Percentiles rank a stretch among this genome's conserved stretches.
These are phyloP conservation scores for Stentor coeruleus DNA, from an alignment of 73 alveolate genomes.

Conservation along the genomic window DNA sequence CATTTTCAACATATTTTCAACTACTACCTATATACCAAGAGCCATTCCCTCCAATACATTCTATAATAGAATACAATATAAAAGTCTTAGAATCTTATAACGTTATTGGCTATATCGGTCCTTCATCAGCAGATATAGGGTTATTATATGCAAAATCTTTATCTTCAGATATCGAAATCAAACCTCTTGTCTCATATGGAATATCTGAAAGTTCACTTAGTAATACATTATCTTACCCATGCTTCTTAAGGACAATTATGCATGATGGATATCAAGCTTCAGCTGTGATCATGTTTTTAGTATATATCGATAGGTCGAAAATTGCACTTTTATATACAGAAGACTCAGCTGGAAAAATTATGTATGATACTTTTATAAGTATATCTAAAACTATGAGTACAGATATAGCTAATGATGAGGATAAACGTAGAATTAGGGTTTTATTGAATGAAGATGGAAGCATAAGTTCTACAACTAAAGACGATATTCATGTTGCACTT, in stretches of 20 bases:
- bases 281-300: conserved; percentile 14
- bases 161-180: background rate
- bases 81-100: background rate
- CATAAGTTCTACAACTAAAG: background rate
- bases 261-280: conserved; percentile 14
- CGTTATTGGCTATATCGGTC: background rate
- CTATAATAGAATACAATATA: too few relatives aligned
- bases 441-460: background rate
- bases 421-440: background rate
- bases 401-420: conserved; percentile 5
- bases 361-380: background rate
- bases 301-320: background rate
- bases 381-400: background rate
- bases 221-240: background rate
- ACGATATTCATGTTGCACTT: background rate
- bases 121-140: background rate
- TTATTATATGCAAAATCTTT: background rate
- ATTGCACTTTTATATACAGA: conserved; percentile 17
- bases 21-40: background rate
- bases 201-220: background rate
- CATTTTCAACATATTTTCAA: too few relatives aligned
- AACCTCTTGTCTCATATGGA: conserved; percentile 22
- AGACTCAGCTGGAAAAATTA: background rate
- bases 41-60: background rate
- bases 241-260: background rate